Evolutionary conservation across 1,139 yeast species (phyloP), one percentile per base, ranked within the genome.

Genomic region (Pichia sp.): DNA sequence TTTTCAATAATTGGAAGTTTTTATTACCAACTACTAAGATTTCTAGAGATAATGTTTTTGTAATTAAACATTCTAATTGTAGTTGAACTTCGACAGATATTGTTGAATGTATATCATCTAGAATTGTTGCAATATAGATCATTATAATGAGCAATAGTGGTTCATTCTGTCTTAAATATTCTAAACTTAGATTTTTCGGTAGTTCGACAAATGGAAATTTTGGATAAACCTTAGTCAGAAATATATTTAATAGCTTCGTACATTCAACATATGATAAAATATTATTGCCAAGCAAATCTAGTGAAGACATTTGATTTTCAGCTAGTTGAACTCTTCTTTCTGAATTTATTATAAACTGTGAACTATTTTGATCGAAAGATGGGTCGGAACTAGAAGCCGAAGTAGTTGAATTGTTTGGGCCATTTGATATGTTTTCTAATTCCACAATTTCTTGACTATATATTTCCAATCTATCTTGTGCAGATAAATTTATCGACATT

Each of bases 21-120:
- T 86, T 88, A 49, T 79, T 72, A n/a, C 96, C 95, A 24, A 76
- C 71, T 15, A 84, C 73, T 67, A 87, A 67, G 9, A 83, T 75
- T 57, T 86, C 90, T 44, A 74, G 72, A 4, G 84, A 69, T 1
- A 86, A 64, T 9, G 80, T 66, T 56, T 75, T 74, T 32, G 81
- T 70, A 1, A 88, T 82, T 47, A 76, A 71, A 49, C 76, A 77
- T 56, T 84, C 88, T 22, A 86, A 64, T 25, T 61, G 66, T 61
- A 71, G 65, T 63, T 71, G 70, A 6, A 66, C 58, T 40, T 72
- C 72, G 6, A 65, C 54, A 3, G 60, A 51, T 37, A 68, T 63
- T 7, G 64, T 59, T 2, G 68, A 65, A 12, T 70, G 64, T 26
- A 51, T 54, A 1, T 64, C 56, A 49, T 71, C 61, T 8, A 75